Evolutionary conservation across 2,329 filamentous ascomycete species (phyloP), one percentile per base, ranked within the genome.

Genomic region (Knoxdaviesia proteae): DNA sequence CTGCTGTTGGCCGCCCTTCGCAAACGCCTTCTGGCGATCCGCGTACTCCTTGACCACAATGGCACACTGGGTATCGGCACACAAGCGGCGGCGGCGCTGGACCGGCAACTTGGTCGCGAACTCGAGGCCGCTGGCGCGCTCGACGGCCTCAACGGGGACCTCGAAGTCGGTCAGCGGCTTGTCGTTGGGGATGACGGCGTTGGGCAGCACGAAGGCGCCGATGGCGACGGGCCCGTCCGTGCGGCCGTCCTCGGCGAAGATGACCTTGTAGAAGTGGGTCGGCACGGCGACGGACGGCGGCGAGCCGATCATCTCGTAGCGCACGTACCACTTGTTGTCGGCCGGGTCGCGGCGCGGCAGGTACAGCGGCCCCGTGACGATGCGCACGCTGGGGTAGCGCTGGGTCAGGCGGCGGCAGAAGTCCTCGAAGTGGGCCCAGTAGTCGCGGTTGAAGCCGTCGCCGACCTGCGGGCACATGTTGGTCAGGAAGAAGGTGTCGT

Each of bases 391-490:
- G 1, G 88, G 87, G 56, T 94, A 98, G 43, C 66, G 70, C 39
- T 67, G 62, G 1, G 87, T 88, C 49, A 98, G 67, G 11, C 84
- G 68, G 7, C 90, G 74, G 62, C 88, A 94, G 56, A 96, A 98
- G 56, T 94, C 88, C 63, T 98, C 90, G 50, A 98, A 87, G 59
- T 98, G 90, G 35, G 90, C 82, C 90, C 90, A 98, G 71, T 98
- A 98, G 64, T 98, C 90, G 42, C 90, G 74, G 64, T 98, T 98
- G 69, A 98, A 98, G 46, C 90, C 90, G 56, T 94, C 84, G 50
- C 90, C 90, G 32, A 98, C 90, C 63, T 98, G 90, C 33, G 90
- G 90, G 56, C 87, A 94, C 87, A 98, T 98, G 64, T 98, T 98
- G 56, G 72, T 80, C 44, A 98, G 71, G 54, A 75, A 79, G 56